Percentiles rank a stretch among this genome's conserved stretches.
These are phyloP conservation scores for Lipomyces chichibuensis DNA, from an alignment of 805 yeast genomes.

Conservation along the genomic window DNA sequence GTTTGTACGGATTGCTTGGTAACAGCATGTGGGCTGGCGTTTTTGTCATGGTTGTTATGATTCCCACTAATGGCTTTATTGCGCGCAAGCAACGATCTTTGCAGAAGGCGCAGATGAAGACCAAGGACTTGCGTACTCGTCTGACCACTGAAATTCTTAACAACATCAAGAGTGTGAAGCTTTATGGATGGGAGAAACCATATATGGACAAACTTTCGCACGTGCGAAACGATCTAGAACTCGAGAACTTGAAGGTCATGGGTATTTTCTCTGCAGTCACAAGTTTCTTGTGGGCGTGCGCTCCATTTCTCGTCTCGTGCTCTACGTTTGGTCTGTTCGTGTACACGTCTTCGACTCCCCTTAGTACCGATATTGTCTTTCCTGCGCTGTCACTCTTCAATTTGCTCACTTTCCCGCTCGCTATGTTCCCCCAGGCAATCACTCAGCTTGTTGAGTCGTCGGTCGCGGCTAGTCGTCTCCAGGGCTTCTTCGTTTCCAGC, in stretches of 20 bases:
- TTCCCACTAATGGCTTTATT: conserved; percentile 75
- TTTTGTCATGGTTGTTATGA: conserved; percentile 72
- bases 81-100: conserved; percentile 68
- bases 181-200: conserved; percentile 95
- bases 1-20: conserved; percentile 76
- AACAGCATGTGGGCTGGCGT: conserved; percentile 93
- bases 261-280: conserved; percentile 72
- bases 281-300: conserved; percentile 76
- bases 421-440: conserved; percentile 88
- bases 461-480: conserved; percentile 59
- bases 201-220: conserved; percentile 70
- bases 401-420: conserved; percentile 85
- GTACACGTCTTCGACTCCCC: conserved; percentile 60
- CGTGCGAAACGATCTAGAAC: conserved; percentile 82
- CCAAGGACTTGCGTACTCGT: conserved; percentile 92
- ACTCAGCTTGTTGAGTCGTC: conserved; percentile 86
- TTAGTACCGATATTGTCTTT: conserved; percentile 85
- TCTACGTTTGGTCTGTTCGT: conserved; percentile 85
- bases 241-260: conserved; percentile 75
- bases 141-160: conserved; percentile 84
- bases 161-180: conserved; percentile 87
- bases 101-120: conserved; percentile 85
- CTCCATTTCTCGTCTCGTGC: conserved; percentile 88
- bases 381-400: conserved; percentile 89
- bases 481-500: conserved; percentile 64